Evolutionary conservation across 2,329 filamentous ascomycete species (phyloP).

Genomic region (Chrysosporium keratinophilum): DNA sequence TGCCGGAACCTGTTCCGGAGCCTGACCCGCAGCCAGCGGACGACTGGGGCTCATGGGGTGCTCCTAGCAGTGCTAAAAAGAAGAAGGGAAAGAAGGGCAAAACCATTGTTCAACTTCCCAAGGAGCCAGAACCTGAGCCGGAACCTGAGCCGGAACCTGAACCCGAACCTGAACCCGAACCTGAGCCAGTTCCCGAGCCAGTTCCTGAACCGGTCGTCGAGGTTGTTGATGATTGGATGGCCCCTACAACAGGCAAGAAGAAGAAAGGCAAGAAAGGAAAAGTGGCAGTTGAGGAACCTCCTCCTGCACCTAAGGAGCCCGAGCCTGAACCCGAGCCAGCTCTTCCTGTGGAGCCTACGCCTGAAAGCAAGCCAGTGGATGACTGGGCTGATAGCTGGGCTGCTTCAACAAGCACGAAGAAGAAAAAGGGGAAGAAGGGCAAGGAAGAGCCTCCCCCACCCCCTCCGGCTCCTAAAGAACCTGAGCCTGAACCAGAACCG

Average conservation of each 20-base stretch:
- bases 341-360: conserved; percentile 19
- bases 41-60: conserved; percentile 27
- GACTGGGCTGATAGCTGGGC: neutral
- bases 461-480: neutral
- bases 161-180: neutral
- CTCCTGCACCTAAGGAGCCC: conserved; percentile 14
- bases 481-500: conserved; percentile 18
- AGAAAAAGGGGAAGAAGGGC: conserved; percentile 11
- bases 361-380: conserved; percentile 3
- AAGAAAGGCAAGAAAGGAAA: conserved; percentile 45
- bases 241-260: conserved; percentile 26
- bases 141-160: conserved; percentile 5
- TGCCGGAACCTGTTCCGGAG: conserved; percentile 20
- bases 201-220: neutral
- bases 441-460: neutral
- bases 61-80: conserved; percentile 22
- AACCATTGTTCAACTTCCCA: conserved; percentile 27
- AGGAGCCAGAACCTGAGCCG: neutral
- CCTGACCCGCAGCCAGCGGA: conserved; percentile 17
- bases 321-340: conserved; percentile 15
- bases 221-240: conserved; percentile 20
- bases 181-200: neutral
- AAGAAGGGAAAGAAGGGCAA: conserved; percentile 45
- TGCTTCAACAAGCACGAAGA: conserved; percentile 7
- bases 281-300: conserved; percentile 31